These are phyloP conservation scores for Endoconidiophora polonica DNA, from an alignment of 2,329 filamentous ascomycete genomes.

Conservation along the genomic window DNA sequence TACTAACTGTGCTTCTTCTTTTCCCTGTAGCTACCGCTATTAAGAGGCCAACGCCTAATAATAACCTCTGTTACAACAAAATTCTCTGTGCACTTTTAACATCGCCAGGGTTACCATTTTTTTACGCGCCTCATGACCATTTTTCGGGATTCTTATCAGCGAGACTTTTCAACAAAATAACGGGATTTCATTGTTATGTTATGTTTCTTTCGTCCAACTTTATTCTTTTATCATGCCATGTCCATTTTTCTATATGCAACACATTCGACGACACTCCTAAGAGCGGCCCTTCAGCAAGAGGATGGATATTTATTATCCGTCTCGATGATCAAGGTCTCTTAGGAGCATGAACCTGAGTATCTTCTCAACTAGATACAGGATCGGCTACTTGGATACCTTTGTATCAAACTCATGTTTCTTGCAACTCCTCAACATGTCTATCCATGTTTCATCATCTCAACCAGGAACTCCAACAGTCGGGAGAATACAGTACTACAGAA, in stretches of 20 bases:
- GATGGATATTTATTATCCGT: too few species aligned
- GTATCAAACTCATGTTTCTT: too few species aligned
- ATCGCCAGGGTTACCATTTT: slow-evolving; percentile 8
- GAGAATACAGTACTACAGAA: slow-evolving; percentile 5
- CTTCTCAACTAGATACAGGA: too few species aligned
- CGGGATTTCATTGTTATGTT: slow-evolving; percentile 9
- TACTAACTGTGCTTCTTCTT: slow-evolving; percentile 13
- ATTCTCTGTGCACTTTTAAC: slow-evolving; percentile 14
- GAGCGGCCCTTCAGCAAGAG: too few species aligned
- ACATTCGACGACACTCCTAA: too few species aligned
- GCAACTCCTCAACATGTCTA: slow-evolving; percentile 1
- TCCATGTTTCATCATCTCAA: slow-evolving; percentile 6
- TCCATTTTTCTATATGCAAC: too few species aligned
- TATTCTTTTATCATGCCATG: not conserved
- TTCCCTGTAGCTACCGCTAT: slow-evolving; percentile 27
- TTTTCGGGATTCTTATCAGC: slow-evolving; percentile 14
- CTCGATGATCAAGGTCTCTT: too few species aligned
- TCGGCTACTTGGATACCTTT: too few species aligned
- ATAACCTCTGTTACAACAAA: slow-evolving; percentile 15
- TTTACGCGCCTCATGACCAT: slow-evolving; percentile 14
- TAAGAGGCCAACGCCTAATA: slow-evolving; percentile 18
- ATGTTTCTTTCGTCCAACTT: slow-evolving; percentile 1
- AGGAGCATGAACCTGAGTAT: too few species aligned
- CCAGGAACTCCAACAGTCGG: slow-evolving; percentile 7
- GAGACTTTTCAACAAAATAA: slow-evolving; percentile 14